Evolutionary conservation across 257 asterid species (phyloP), one percentile per base, ranked within the genome.

Genomic region (Apocynum venetum): DNA sequence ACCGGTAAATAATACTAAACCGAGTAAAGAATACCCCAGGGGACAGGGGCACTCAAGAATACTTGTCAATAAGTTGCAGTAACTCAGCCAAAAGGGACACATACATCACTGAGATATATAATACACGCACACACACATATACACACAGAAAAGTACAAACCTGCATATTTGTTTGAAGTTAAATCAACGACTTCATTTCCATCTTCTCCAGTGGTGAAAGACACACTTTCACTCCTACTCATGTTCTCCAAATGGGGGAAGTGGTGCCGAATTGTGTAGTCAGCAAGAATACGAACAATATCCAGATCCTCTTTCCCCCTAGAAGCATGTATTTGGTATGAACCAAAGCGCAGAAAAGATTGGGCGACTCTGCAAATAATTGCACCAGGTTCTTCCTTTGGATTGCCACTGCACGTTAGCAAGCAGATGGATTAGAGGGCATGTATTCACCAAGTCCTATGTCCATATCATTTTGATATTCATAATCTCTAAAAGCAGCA

Each of bases 341-440:
- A 93, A 83, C 99, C 99, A 86, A 96, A 96, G 17, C 99, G 96
- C 73, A 96, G 82, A 83, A 96, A 96, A 67, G 99, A 91, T 81
- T 83, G 97, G 77, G 99, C 90, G 73, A 91, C 97, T 86, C 99
- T 86, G 83, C 99, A 93, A 68, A 93, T 97, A 84, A 96, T 78
- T 75, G 99, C 99, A 74, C 99, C 99, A 25, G 97, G 97, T 82
- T 96, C 99, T 52, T 93, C 97, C 89, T 93, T 96, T 52, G 97
- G 95, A 79, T 96, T 91, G 76, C 97, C 98, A 87, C 99, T 96
- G 93, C 86, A 83, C 40, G 82, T 68, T 80, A 80, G 79, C 19
- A 61, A 44, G 71, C 51, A 19, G 52, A 67, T 67, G 12, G 6
- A 67, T 67, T 43, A 67, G 36, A 67, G 49, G 19, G 14, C 19